Percentiles rank a stretch among this genome's conserved stretches.
These are phyloP conservation scores for Starmerella asiatica DNA, from an alignment of 805 yeast species.

Conservation along the genomic window DNA sequence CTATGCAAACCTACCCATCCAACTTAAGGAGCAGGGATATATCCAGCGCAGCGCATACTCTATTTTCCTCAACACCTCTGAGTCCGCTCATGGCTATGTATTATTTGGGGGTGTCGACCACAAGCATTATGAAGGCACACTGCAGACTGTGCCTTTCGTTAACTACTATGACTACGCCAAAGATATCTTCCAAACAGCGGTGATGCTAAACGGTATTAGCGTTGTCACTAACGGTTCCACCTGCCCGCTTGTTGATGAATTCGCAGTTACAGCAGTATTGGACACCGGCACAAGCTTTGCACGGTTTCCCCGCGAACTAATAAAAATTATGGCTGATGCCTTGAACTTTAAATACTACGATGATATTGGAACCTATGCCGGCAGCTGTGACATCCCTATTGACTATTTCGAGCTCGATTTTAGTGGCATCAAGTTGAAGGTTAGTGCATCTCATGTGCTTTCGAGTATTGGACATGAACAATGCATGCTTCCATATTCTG, in stretches of 20 bases:
- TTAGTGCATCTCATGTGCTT: conserved; percentile 1
- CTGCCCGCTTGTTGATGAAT: conserved; percentile 4
- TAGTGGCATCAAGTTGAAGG: conserved; percentile 8
- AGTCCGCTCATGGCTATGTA: conserved; percentile 27
- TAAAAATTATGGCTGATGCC: conserved; percentile 22
- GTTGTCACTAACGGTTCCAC: conserved; percentile 3
- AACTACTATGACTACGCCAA: conserved; percentile 4
- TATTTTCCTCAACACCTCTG: conserved; percentile 30
- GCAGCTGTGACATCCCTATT: background rate
- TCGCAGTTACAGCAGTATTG: conserved; percentile 34
- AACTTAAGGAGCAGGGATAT: conserved; percentile 29
- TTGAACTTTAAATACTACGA: conserved; percentile 30
- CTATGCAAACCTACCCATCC: conserved; percentile 26
- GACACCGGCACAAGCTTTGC: conserved; percentile 46
- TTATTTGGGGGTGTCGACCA: conserved; percentile 37
- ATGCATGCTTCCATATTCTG: background rate
- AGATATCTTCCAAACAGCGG: conserved; percentile 7
- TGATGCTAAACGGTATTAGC: conserved; percentile 13
- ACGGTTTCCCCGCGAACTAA: conserved; percentile 32
- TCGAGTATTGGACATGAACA: background rate
- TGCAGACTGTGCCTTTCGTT: conserved; percentile 26
- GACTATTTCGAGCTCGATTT: conserved; percentile 6
- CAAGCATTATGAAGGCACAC: conserved; percentile 31
- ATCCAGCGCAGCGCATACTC: conserved; percentile 35
- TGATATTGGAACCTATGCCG: background rate